phyloP scores from a whole-genome alignment of 2,329 filamentous ascomycete species.

The Ophiostoma sp. region DNA sequence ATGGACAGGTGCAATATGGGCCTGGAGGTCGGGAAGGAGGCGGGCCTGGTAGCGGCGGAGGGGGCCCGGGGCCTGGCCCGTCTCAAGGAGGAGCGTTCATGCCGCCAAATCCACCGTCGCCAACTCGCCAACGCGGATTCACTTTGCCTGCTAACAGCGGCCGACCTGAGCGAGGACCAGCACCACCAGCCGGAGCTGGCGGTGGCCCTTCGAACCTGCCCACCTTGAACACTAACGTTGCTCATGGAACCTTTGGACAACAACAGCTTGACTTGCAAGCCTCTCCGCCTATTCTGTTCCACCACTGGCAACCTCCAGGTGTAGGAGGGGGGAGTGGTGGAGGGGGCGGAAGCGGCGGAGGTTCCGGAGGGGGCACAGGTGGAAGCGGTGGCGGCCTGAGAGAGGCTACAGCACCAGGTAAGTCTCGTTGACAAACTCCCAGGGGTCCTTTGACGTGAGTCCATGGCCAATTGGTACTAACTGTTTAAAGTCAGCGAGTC shows the following conservation, averaged over 20 bases:
- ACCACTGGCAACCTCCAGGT: slow-evolving; percentile 83
- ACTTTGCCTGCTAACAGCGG: slow-evolving; percentile 46
- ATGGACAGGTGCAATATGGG: slow-evolving; percentile 44
- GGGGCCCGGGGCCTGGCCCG: slow-evolving; percentile 35
- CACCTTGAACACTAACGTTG: slow-evolving; percentile 49
- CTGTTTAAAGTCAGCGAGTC: slow-evolving; percentile 53
- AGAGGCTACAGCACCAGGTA: slow-evolving; percentile 21
- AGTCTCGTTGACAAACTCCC: not conserved
- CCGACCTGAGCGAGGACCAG: slow-evolving; percentile 40
- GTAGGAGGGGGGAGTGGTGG: not conserved
- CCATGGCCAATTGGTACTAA: slow-evolving; percentile 31
- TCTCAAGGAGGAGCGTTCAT: slow-evolving; percentile 42
- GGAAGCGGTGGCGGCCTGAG: slow-evolving; percentile 33
- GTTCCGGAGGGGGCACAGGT: slow-evolving; percentile 49
- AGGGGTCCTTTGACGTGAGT: not conserved
- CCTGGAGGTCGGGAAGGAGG: slow-evolving; percentile 37
- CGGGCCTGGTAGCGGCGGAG: not conserved
- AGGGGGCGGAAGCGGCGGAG: slow-evolving; percentile 38
- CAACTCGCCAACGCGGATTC: slow-evolving; percentile 52
- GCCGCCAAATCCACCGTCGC: slow-evolving; percentile 48
- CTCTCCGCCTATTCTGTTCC: slow-evolving; percentile 81
- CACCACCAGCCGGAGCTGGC: slow-evolving; percentile 17
- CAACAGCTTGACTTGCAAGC: slow-evolving; percentile 61
- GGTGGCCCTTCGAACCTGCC: slow-evolving; percentile 40
- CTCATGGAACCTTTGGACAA: slow-evolving; percentile 47